Percentiles rank a stretch among this genome's conserved stretches.
These are phyloP conservation scores for Penicillium cataractarum DNA, from an alignment of 495 filamentous ascomycete species.

Conservation along the genomic window DNA sequence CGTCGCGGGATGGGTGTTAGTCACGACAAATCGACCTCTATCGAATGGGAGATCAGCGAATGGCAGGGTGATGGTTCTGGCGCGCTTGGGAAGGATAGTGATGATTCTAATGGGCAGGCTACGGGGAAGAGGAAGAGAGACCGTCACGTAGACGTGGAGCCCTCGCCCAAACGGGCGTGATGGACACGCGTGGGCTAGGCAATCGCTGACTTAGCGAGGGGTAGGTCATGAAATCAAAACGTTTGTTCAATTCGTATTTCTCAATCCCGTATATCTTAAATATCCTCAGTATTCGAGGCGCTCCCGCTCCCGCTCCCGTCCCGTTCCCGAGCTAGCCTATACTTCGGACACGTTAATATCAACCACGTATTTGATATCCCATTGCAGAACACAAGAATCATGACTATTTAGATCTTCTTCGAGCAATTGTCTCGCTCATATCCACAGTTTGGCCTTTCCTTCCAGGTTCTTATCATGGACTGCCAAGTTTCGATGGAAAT, in stretches of 20 bases:
- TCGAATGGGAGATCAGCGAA: constrained; percentile 87
- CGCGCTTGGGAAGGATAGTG: constrained; percentile 22
- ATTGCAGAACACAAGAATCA: background rate
- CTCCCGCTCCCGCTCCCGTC: background rate
- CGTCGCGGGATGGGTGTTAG: constrained; percentile 57
- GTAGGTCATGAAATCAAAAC: background rate
- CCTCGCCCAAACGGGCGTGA: constrained; percentile 19
- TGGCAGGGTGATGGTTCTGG: constrained; percentile 64
- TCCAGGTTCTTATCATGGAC: background rate
- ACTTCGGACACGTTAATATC: background rate
- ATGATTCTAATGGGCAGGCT: constrained; percentile 18
- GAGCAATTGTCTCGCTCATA: background rate
- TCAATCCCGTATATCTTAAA: background rate
- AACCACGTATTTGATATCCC: background rate
- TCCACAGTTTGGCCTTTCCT: too few species aligned
- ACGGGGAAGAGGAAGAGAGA: constrained; percentile 45
- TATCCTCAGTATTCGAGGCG: background rate
- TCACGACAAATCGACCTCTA: constrained; percentile 58
- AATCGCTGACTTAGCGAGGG: constrained; percentile 1
- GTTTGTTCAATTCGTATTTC: background rate
- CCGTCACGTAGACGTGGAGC: constrained; percentile 15
- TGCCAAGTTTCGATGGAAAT: background rate
- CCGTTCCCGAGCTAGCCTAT: background rate
- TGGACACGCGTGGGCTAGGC: background rate
- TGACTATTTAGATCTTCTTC: background rate